Evolutionary conservation across 1,284 basidiomycete genomes (phyloP).

Genomic region (Athelia sp.): DNA sequence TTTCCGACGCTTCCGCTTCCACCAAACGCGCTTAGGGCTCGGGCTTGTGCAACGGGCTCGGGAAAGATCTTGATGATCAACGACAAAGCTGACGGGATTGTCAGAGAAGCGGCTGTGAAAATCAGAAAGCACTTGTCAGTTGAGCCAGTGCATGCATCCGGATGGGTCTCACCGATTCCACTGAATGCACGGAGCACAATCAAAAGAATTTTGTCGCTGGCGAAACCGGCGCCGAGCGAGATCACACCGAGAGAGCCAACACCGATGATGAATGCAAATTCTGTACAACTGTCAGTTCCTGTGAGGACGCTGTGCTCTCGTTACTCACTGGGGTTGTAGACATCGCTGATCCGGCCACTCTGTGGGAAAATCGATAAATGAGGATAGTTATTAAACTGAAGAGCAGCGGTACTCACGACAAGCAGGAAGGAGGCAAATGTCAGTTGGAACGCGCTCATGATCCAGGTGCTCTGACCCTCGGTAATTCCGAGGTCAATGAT

Average conservation of each 20-base stretch:
- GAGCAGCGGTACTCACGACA: slow-evolving; percentile 14
- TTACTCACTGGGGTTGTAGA: slow-evolving; percentile 28
- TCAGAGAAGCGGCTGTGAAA: slow-evolving; percentile 18
- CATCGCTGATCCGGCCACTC: slow-evolving; percentile 30
- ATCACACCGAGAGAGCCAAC: slow-evolving; percentile 20
- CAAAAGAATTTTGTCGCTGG: slow-evolving; percentile 22
- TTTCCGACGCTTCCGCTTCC: slow-evolving; percentile 30
- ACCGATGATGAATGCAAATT: slow-evolving; percentile 23
- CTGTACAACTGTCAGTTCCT: slow-evolving; percentile 7
- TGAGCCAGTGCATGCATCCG: not conserved
- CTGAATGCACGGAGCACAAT: slow-evolving; percentile 30
- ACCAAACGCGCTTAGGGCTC: slow-evolving; percentile 30
- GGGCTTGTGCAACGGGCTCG: slow-evolving; percentile 26
- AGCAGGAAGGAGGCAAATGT: slow-evolving; percentile 32
- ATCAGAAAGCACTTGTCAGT: no score
- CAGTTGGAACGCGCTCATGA: slow-evolving; percentile 30
- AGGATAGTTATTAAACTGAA: not conserved
- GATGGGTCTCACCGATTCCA: slow-evolving; percentile 20
- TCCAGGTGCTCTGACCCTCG: slow-evolving; percentile 25
- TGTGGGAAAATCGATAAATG: slow-evolving; percentile 8
- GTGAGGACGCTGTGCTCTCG: not conserved
- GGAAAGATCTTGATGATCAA: slow-evolving; percentile 34
- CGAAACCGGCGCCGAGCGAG: slow-evolving; percentile 25
- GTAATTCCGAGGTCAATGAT: slow-evolving; percentile 15
- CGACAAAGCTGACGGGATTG: slow-evolving; percentile 31